Evolutionary conservation across 2,329 filamentous ascomycete species (phyloP).

Genomic region (Ophiostoma perfectum): DNA sequence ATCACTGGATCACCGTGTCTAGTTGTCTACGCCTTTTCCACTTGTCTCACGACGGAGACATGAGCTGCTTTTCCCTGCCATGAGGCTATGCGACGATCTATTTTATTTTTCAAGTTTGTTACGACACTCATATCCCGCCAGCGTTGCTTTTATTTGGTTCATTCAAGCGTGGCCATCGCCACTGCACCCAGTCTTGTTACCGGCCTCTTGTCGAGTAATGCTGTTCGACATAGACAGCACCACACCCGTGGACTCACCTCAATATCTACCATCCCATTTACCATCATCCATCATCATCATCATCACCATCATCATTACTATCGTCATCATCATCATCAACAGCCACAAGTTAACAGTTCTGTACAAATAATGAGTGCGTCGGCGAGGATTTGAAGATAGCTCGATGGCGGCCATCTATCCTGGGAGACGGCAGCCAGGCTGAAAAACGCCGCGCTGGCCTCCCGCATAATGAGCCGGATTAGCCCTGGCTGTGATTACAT

Average conservation of each 20-base stretch:
- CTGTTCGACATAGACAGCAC: neutral
- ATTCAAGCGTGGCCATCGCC: neutral
- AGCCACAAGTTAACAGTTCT: too few relatives aligned
- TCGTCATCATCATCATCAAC: too few relatives aligned
- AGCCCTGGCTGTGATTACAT: neutral
- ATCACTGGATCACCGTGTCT: too few relatives aligned
- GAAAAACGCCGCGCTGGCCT: neutral
- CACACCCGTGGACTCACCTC: neutral
- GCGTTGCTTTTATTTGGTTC: neutral
- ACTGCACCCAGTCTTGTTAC: too few relatives aligned
- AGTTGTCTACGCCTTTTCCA: too few relatives aligned
- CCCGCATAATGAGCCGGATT: neutral
- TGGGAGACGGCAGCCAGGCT: neutral
- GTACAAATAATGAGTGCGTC: neutral
- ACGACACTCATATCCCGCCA: conserved; percentile 11
- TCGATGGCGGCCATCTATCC: neutral
- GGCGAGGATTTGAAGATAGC: neutral
- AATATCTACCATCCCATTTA: neutral
- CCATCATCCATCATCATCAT: too few relatives aligned
- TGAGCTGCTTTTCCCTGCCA: neutral
- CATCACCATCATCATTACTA: neutral
- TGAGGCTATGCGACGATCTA: neutral
- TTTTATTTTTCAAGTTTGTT: neutral
- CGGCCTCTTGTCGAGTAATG: too few relatives aligned
- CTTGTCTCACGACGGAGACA: too few relatives aligned